Evolutionary conservation across 1,139 yeast genomes (phyloP), one percentile per base, ranked within the genome.

Genomic region (Hansenula anomala): DNA sequence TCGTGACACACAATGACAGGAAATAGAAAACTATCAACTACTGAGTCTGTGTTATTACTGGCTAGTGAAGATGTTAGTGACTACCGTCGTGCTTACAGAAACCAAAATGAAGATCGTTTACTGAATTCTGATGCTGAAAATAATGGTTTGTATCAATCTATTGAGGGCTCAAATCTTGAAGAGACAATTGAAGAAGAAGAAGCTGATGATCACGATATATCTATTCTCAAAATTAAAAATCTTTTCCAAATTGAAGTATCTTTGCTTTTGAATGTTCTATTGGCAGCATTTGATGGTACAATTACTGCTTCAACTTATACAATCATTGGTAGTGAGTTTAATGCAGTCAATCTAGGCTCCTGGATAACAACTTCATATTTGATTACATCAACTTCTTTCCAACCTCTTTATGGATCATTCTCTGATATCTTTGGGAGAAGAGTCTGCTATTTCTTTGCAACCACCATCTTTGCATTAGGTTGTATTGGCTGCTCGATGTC

Each of bases 381-480:
- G 34, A 63, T 78, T 13, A 67, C 82, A 8, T 71, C 74, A 33
- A 74, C 82, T 0, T 75, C 81, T 4, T 72, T 77, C 48, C 83
- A 78, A 59, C 96, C 95, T 1, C 61, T 87, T 13, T 85, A 80
- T 49, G 95, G 95, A 16, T 81, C 84, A 49, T 65, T 86, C 36
- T 79, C 89, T 10, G 95, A 86, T 52, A 80, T 85, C 28, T 82
- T 82, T 52, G 95, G 95, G n/a, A 69, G 94, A 51, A 79, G 76
- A 54, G 50, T 54, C 9, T 63, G 74, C 44, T 63, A 75, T 22
- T 51, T 75, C 22, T 59, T 71, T 36, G 74, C 78, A 44, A 71
- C 70, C 33, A 41, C 55, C 5, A 49, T 65, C 19, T 77, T 77
- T 45, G 71, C 71, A 0, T 34, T 73, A 13, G 83, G 82, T 6